Evolutionary conservation across 2,329 filamentous ascomycete species (phyloP).

Genomic region (Colletotrichum graminicola): DNA sequence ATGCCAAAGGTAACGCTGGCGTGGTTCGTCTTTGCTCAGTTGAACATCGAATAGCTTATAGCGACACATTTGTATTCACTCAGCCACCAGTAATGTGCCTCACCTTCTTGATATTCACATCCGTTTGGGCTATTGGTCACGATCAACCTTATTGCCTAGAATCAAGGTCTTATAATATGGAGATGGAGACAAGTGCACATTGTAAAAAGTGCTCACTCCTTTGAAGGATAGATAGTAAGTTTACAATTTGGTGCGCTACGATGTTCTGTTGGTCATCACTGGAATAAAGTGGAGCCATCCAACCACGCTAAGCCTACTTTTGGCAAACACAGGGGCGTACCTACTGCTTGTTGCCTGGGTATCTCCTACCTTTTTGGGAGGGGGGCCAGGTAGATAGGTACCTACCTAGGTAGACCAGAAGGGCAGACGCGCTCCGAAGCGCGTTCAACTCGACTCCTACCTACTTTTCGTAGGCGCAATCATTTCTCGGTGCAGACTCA

Average conservation of each 20-base stretch:
- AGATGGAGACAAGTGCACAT: background rate
- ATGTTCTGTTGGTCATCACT: slow-evolving; percentile 26
- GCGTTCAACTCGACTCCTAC: slow-evolving; percentile 26
- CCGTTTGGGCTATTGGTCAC: background rate
- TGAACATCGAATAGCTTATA: background rate
- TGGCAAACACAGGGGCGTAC: background rate
- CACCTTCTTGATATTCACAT: background rate
- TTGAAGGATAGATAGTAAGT: background rate
- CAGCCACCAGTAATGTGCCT: too few relatives aligned
- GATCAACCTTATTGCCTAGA: background rate
- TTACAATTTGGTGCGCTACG: background rate
- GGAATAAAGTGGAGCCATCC: slow-evolving; percentile 1
- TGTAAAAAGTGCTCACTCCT: background rate
- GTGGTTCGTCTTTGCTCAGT: slow-evolving; percentile 13
- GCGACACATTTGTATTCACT: background rate
- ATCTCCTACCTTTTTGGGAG: too few relatives aligned
- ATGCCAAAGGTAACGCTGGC: slow-evolving; percentile 6
- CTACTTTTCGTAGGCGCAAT: slow-evolving; percentile 6
- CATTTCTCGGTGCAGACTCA: slow-evolving; percentile 4
- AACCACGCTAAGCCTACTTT: background rate
- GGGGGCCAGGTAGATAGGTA: too few relatives aligned
- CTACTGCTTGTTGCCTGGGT: too few relatives aligned
- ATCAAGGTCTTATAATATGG: background rate
- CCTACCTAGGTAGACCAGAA: background rate
- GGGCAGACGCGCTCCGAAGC: slow-evolving; percentile 20